Base-by-base conservation (phyloP, 78 protist species). In the Isochrysis galbana region DNA sequence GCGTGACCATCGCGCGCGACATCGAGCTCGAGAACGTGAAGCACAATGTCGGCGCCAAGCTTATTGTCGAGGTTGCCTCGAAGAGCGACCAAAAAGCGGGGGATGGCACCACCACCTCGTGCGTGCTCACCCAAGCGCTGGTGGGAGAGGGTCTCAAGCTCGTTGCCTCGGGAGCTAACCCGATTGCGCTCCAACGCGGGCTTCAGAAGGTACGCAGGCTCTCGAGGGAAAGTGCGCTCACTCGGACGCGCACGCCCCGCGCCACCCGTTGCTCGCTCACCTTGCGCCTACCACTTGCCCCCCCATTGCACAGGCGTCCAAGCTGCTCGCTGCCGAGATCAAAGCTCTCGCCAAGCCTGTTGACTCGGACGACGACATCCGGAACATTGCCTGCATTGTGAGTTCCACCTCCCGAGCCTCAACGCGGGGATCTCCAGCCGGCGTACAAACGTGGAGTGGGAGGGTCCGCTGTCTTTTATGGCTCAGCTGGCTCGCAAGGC, bases 1-100 rank as follows among this genome's bases (percentile, higher is more conserved):
- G 89, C 89, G 89, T 82, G 23, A 82, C 89, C 42, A 82, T 82
- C 89, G 89, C 89, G 42, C n/a, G 61, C 44, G 89, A 82, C 67
- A 82, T 82, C 89, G 38, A 26, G 69, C 69, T 82, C 41, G 34
- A 22, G 41, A 41, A 82, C 89, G 44, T 23, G 42, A 3, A 32
- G 69, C 29, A 22, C 45, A 82, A 82, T 61, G 61, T 32, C 41
- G 89, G 89, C 89, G 89, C 42, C 41, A 82, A 82, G 89, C 89
- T 82, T 25, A 38, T 82, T 26, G 67, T 82, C 42, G 69, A 82
- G 89, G 89, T 82, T 14, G 89, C 89, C 5, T 46, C 54, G 26
- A 82, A 82, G 67, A 82, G 69, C 29, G 61, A 82, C 89, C 69
- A 42, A 41, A 26, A 32, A 29, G 89, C 89, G 54, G 89, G 89